Evolutionary conservation across 768 basidiomycete species (phyloP), one percentile per base, ranked within the genome.

Genomic region (Dacryopinax spathularia): DNA sequence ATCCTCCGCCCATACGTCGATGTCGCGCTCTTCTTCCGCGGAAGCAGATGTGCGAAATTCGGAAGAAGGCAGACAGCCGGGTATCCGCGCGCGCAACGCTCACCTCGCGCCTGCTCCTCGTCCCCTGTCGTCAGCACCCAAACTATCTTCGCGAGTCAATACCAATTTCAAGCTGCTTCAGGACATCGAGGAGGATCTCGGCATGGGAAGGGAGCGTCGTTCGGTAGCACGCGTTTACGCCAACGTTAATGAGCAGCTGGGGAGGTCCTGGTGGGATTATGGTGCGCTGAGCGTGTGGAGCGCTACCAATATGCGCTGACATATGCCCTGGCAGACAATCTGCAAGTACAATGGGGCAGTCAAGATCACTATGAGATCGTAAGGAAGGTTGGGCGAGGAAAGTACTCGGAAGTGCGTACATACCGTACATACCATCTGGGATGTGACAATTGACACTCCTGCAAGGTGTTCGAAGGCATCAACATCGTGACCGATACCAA

Each of bases 281-380:
- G 93, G 93, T 94, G 68, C 69, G 79, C 72, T 66, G 37, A 33
- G 33, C 20, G 39, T 25, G 63, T 2, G 41, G 34, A 68, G 12
- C 36, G 25, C 44, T n/a, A 33, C 36, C 6, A 35, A 56, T 33
- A 43, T 22, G 12, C 34, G 39, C 48, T 34, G 39, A 67, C 56
- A 63, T 43, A 60, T 65, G 44, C 62, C 66, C 59, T 67, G 67
- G 65, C 72, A 91, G 91, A 97, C 80, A 94, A 93, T 74, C 81
- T 97, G 13, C 90, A 92, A 75, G 89, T 97, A n/a, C 89, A 93
- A 69, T 97, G 93, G 93, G 93, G 93, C 62, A 83, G 87, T 5
- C 93, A 97, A 77, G 93, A 96, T 76, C 91, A 95, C 75, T 97
- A 97, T 71, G 93, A 97, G 77, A 94, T 97, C 72, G 91, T 97